phyloP scores from a whole-genome alignment of 2,329 filamentous ascomycete genomes.

The Salinomyces thailandicus region DNA sequence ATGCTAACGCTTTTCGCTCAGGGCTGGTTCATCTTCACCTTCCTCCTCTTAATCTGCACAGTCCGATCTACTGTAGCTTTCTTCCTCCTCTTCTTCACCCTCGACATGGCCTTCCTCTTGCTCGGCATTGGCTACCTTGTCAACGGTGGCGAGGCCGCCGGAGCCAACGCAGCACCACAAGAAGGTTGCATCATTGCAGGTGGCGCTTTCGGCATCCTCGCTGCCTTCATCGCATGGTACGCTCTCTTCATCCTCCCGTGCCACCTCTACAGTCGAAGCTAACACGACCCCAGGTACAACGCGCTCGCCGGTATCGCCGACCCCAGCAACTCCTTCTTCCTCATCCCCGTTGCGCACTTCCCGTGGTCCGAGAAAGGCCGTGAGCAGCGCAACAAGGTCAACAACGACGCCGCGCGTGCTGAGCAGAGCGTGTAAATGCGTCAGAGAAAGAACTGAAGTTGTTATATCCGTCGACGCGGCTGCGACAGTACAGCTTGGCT shows the following conservation, averaged over 20 bases:
- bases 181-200: constrained; percentile 40
- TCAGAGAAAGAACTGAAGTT: too few species aligned
- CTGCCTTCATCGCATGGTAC: constrained; percentile 43
- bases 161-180: constrained; percentile 27
- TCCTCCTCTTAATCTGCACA: constrained; percentile 43
- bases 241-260: constrained; percentile 2
- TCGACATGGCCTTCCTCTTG: constrained; percentile 49
- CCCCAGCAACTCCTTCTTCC: constrained; percentile 64
- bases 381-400: constrained; percentile 41
- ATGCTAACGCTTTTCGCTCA: constrained; percentile 29
- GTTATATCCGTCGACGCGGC: too few species aligned
- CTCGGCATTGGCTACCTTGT: constrained; percentile 46
- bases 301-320: constrained; percentile 47
- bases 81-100: constrained; percentile 47
- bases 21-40: constrained; percentile 37
- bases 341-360: constrained; percentile 87
- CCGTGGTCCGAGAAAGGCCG: constrained; percentile 79
- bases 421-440: constrained; percentile 14
- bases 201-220: constrained; percentile 43
- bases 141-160: constrained; percentile 22
- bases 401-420: constrained; percentile 32
- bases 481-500: too few species aligned
- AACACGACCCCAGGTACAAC: constrained; percentile 28
- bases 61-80: constrained; percentile 50
- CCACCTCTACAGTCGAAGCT: constrained; percentile 20